Conservation (phyloP, 169 alveolate genomes). For the Plasmodium ovale region DNA sequence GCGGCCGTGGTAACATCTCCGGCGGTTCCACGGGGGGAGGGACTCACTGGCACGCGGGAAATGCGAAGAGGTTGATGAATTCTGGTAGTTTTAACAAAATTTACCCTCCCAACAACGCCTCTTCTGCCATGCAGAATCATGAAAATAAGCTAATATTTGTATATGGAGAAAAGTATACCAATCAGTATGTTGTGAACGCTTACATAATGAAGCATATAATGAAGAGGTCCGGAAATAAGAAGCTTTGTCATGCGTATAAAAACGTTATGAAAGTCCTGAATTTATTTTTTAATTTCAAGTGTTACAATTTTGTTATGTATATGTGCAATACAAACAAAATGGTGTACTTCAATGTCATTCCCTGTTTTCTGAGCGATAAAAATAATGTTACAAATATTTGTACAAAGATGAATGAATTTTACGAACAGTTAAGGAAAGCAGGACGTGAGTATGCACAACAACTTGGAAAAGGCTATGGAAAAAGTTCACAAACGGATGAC, state of each 20-base stretch:
- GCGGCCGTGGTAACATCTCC: too few relatives aligned
- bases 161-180: conserved; percentile 65
- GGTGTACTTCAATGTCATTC: conserved; percentile 39
- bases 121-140: background rate
- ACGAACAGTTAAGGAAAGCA: background rate
- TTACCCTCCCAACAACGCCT: background rate
- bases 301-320: conserved; percentile 59
- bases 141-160: conserved; percentile 53
- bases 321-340: conserved; percentile 10
- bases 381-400: conserved; percentile 72
- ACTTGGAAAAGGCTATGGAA: background rate
- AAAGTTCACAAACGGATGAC: background rate
- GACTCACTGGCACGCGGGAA: background rate
- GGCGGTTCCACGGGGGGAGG: too few relatives aligned
- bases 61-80: background rate
- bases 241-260: conserved; percentile 46
- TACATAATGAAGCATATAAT: conserved; percentile 57
- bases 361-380: conserved; percentile 22
- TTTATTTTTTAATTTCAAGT: conserved; percentile 55
- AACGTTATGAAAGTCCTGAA: conserved; percentile 51
- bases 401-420: conserved; percentile 29
- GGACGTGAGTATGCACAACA: background rate
- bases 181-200: conserved; percentile 32
- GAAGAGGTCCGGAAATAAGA: conserved; percentile 18
- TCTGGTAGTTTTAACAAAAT: conserved; percentile 1